Evolutionary conservation across 2,329 filamentous ascomycete genomes (phyloP), one percentile per base, ranked within the genome.

Genomic region (Pseudogymnoascus pannorum): DNA sequence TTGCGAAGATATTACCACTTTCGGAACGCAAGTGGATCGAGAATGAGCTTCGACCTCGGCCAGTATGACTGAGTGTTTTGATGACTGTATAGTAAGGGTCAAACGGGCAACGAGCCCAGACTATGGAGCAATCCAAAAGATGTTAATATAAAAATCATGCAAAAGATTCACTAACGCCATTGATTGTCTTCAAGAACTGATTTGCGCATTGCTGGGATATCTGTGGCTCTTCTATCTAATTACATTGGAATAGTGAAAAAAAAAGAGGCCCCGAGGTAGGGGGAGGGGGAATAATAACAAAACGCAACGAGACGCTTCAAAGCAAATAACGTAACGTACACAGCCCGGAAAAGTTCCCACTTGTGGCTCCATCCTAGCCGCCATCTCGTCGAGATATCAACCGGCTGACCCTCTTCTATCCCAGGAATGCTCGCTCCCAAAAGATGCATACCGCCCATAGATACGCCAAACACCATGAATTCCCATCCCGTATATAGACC

Each of bases 1-100:
- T 93, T 38, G 87, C 81, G 65, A 84, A 76, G 64, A 68, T 78
- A 1, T 77, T 81, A 64, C 82, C 84, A 1, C 78, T 78, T 70
- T 74, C 72, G 9, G 79, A 81, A 69, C 76, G 79, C 51, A 73
- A 74, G 48, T 83, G 79, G 77, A 75, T 87, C 16, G 72, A 74
- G 11, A 79, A 76, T 65, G 74, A 72, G 2, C 63, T 83, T 3
- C 62, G 78, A 24, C 44, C 48, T 22, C 20, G 35, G n/a, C 3
- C 18, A 29, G 24, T 4, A 29, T 18, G 24, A 51, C 14, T 2
- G 44, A 29, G 44, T 51, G 22, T 51, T 42, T 51, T 51, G 22
- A 51, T 36, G 29, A 5, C n/a, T 26, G 12, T 38, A 24, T 44
- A 61, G 11, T 29, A 57, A 7, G 31, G 9, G 33, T 24, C 11